These are phyloP conservation scores for Clitopilus passeckerianus DNA, from an alignment of 768 basidiomycete genomes.

Conservation along the genomic window DNA sequence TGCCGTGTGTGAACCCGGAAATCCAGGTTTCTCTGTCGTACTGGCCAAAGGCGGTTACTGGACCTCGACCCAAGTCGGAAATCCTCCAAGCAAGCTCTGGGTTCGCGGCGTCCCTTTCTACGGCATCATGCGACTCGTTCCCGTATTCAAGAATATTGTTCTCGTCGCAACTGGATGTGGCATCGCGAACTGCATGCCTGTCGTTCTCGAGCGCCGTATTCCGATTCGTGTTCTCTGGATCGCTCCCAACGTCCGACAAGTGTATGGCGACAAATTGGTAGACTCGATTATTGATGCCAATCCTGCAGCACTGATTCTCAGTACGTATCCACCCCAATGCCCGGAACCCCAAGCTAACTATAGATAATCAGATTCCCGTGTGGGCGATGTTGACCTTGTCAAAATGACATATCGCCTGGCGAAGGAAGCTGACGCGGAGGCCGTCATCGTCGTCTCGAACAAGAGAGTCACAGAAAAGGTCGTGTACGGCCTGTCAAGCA, in stretches of 20 bases:
- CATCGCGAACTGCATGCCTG: conserved; percentile 55
- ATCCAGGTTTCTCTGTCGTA: conserved; percentile 51
- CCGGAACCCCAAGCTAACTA: not conserved
- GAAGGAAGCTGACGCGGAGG: conserved; percentile 43
- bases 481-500: conserved; percentile 54
- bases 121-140: conserved; percentile 49
- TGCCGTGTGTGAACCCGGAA: conserved; percentile 41
- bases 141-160: conserved; percentile 50
- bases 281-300: conserved; percentile 46
- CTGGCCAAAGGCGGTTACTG: conserved; percentile 57
- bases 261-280: conserved; percentile 56
- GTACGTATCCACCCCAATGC: conserved; percentile 21
- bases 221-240: conserved; percentile 59
- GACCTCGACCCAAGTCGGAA: conserved; percentile 47
- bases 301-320: conserved; percentile 54
- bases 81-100: conserved; percentile 52
- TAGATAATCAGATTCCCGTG: conserved; percentile 30
- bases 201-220: conserved; percentile 45
- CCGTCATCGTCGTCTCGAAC: conserved; percentile 59
- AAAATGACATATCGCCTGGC: conserved; percentile 41
- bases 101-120: conserved; percentile 53
- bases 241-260: conserved; percentile 53
- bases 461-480: conserved; percentile 51
- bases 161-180: conserved; percentile 55
- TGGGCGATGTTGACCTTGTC: conserved; percentile 44